Base-by-base conservation (phyloP, 441 rosid genomes). In the Erodium texanum region DNA sequence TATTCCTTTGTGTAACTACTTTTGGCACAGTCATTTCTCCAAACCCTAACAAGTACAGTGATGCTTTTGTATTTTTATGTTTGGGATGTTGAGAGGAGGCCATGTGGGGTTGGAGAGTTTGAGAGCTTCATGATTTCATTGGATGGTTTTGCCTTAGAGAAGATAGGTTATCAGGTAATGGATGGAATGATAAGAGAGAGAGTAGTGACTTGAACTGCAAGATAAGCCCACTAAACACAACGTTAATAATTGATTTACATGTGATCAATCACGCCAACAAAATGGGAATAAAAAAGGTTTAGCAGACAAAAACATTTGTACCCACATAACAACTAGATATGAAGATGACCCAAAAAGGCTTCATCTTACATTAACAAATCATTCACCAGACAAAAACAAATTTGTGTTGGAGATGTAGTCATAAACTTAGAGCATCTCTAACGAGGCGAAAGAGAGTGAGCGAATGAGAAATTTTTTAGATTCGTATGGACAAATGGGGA, bases 31-130 rank as follows among this genome's bases (percentile, higher is more conserved):
- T 6, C 2, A 2, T 2, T 6, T 6, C 36, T 32, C 36, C 36
- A 32, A 32, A 6, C 36, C 36, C 36, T 32, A 32, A 2, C 36
- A 32, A 32, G 36, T 32, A 32, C 36, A 32, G 36, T 32, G 36
- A 2, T 32, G 36, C 36, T 32, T 32, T 32, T 32, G 36, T 32
- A 2, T 32, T 32, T 32, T 32, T 29, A 6, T 48, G 7, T 3
- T 16, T 23, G 32, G 54, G 65, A 54, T 38, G 66, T 2, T 16
- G 22, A 74, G 9, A 61, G 64, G 58, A 48, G 61, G 19, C 14
- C 66, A 45, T 67, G 64, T 67, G 71, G 50, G 65, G 67, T 48
- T 67, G 66, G 41, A 66, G 70, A 15, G n/a, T 52, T 52, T 52
- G 61, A 52, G 59, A 62, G n/a, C 19, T 61, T 61, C 56, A 59